These are phyloP conservation scores for Hansfordia pulvinata DNA, from an alignment of 2,329 filamentous ascomycete species.

Conservation along the genomic window DNA sequence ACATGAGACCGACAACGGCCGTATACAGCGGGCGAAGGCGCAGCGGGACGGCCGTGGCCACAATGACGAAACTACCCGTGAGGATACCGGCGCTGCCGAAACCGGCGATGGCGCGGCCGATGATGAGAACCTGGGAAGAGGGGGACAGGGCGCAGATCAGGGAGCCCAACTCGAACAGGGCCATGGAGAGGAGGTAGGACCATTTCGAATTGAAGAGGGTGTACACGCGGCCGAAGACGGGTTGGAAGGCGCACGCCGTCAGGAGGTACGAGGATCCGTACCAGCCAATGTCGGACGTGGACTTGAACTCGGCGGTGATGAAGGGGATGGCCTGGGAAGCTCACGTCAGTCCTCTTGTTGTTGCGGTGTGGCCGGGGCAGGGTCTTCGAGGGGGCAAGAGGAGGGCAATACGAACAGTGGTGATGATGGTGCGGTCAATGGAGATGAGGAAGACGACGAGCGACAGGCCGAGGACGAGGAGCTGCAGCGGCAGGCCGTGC, in stretches of 20 bases:
- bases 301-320: slow-evolving; percentile 7
- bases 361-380: too few species aligned
- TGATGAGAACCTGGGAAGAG: slow-evolving; percentile 10
- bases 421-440: slow-evolving; percentile 13
- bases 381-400: too few species aligned
- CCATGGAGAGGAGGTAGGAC: slow-evolving; percentile 4
- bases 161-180: slow-evolving; percentile 15
- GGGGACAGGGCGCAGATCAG: slow-evolving; percentile 12
- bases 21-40: slow-evolving; percentile 16
- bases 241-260: slow-evolving; percentile 17
- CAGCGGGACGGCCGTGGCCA: slow-evolving; percentile 16
- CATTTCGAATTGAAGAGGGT: slow-evolving; percentile 7
- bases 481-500: slow-evolving; percentile 7
- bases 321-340: slow-evolving; percentile 2
- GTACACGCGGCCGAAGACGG: slow-evolving; percentile 14
- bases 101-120: slow-evolving; percentile 13
- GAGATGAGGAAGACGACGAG: slow-evolving; percentile 14
- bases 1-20: slow-evolving; percentile 18
- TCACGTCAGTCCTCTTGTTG: too few species aligned
- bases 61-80: slow-evolving; percentile 20
- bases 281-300: slow-evolving; percentile 6
- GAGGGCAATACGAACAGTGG: slow-evolving; percentile 11
- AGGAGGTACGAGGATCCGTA: slow-evolving; percentile 10
- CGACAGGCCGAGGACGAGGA: slow-evolving; percentile 11
- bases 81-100: slow-evolving; percentile 18